Conservation (phyloP, 495 filamentous ascomycete species). For the Neurospora sp. region DNA sequence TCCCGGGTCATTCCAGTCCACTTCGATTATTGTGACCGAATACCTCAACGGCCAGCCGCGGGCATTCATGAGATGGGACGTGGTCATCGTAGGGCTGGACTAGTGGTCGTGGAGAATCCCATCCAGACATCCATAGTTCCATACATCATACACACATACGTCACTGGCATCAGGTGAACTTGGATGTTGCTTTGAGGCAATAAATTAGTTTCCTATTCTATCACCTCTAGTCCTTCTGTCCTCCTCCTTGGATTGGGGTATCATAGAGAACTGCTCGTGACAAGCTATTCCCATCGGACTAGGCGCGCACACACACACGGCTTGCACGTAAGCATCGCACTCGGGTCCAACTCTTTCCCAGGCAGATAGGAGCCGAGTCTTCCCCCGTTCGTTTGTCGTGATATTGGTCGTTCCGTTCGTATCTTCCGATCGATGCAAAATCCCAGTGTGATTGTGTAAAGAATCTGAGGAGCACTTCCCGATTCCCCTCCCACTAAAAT, state of each 20-base stretch:
- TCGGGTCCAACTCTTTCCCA: not conserved
- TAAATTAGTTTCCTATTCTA: not conserved
- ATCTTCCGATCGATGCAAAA: slow-evolving; percentile 4
- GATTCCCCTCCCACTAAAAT: slow-evolving; percentile 6
- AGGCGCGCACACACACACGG: not conserved
- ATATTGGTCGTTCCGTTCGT: not conserved
- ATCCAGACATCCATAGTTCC: not conserved
- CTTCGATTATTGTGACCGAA: not conserved
- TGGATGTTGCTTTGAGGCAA: not conserved
- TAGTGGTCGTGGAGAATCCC: not conserved
- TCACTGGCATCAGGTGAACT: not conserved
- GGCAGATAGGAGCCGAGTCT: not conserved
- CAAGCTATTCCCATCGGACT: not conserved
- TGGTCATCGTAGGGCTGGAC: not conserved
- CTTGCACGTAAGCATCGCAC: not conserved
- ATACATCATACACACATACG: not conserved
- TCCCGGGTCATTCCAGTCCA: not conserved
- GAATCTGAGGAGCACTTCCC: slow-evolving; percentile 31
- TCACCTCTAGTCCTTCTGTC: not conserved
- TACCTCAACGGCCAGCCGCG: not conserved
- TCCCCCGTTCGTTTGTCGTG: not conserved
- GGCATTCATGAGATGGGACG: not conserved
- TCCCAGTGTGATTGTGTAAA: slow-evolving; percentile 19
- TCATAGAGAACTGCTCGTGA: not conserved
- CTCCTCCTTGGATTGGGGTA: not conserved